These are phyloP conservation scores for Somion occarium DNA, from an alignment of 1,284 basidiomycete genomes.

Conservation along the genomic window DNA sequence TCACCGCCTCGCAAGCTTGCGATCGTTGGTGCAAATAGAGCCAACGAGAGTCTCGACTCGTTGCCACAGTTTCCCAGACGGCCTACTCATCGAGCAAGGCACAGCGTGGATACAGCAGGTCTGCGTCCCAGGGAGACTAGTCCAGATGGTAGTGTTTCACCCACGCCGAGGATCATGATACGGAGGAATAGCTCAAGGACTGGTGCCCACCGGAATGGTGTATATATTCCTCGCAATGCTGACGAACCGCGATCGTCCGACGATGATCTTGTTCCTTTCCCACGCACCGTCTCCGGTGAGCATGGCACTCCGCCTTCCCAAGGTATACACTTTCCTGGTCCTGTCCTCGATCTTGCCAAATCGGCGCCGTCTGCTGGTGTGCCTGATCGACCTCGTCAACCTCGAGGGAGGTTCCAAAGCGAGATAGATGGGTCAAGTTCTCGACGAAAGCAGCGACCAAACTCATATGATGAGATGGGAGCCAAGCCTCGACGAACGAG, in stretches of 20 bases:
- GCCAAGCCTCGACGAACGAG: constrained; percentile 46
- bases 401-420: constrained; percentile 64
- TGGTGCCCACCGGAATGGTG: constrained; percentile 39
- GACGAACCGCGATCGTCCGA: constrained; percentile 19
- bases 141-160: constrained; percentile 39
- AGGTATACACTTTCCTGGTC: constrained; percentile 28
- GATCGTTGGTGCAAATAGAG: constrained; percentile 38
- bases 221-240: constrained; percentile 41
- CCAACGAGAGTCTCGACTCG: constrained; percentile 44
- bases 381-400: constrained; percentile 41
- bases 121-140: constrained; percentile 60
- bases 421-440: constrained; percentile 55
- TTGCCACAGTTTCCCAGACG: constrained; percentile 43
- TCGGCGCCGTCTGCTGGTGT: constrained; percentile 20
- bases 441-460: constrained; percentile 52
- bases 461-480: constrained; percentile 63
- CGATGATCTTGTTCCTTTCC: constrained; percentile 54
- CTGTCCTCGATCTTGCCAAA: constrained; percentile 14
- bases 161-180: constrained; percentile 41
- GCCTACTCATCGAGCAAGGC: constrained; percentile 58
- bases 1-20: constrained; percentile 57
- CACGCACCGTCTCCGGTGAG: constrained; percentile 48
- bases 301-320: constrained; percentile 32
- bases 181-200: constrained; percentile 55
- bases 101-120: constrained; percentile 43